A percentile compares a stretch with the other conserved stretches of the same genome.
phyloP scores from a whole-genome alignment of 345 rosid species.

The Eucalyptus curtisii region DNA sequence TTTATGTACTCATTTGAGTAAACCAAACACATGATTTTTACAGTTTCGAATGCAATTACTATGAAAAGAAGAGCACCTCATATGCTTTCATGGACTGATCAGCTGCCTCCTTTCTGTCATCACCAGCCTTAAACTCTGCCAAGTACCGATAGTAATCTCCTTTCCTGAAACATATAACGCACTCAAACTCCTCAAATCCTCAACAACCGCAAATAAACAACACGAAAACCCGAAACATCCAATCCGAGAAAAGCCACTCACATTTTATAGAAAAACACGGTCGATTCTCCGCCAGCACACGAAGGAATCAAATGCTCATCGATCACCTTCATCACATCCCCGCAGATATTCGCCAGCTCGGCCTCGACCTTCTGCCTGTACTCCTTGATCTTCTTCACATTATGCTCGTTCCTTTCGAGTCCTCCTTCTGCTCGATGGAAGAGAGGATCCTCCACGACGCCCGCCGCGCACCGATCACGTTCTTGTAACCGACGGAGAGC shows the following conservation, averaged over 20 bases:
- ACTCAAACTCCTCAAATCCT: background rate
- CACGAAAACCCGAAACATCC: background rate
- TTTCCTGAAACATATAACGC: constrained; percentile 19
- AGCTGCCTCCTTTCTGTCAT: constrained; percentile 40
- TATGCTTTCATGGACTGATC: constrained; percentile 35
- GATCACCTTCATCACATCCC: constrained; percentile 15
- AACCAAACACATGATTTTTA: background rate
- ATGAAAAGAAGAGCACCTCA: constrained; percentile 2
- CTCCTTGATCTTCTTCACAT: constrained; percentile 21
- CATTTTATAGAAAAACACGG: constrained; percentile 24
- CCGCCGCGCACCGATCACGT: constrained; percentile 23
- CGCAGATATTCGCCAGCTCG: constrained; percentile 10
- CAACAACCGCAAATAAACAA: background rate
- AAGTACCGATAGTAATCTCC: constrained; percentile 50
- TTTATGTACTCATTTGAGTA: background rate
- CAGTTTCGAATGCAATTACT: background rate
- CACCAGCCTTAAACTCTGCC: constrained; percentile 36
- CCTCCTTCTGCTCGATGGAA: constrained; percentile 26
- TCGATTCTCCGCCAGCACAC: constrained; percentile 10
- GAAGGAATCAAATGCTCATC: constrained; percentile 26
- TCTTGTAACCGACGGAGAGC: constrained; percentile 24
- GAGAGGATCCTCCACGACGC: constrained; percentile 29
- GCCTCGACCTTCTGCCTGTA: constrained; percentile 22
- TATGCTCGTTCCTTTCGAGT: constrained; percentile 11
- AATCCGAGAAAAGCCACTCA: background rate